Evolutionary conservation across 768 basidiomycete species (phyloP).

Genomic region (Macrolepiota dolichaula): DNA sequence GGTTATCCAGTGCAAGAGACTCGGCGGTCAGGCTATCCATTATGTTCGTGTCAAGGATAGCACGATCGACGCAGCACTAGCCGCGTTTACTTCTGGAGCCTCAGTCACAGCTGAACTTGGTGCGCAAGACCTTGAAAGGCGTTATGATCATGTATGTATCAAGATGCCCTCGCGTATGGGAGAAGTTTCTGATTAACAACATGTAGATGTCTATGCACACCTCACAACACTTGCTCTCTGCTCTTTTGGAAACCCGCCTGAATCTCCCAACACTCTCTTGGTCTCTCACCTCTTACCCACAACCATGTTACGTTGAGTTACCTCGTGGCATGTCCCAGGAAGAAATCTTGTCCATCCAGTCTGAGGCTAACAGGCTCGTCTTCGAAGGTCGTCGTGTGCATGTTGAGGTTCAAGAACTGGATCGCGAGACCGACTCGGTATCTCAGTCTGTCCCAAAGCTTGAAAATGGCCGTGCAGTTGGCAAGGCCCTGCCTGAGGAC

Average conservation of each 20-base stretch:
- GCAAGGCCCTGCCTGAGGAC: constrained; percentile 63
- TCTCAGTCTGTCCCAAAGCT: constrained; percentile 30
- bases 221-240: constrained; percentile 79
- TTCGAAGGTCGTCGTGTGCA: constrained; percentile 65
- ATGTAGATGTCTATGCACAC: constrained; percentile 80
- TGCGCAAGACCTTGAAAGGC: constrained; percentile 55
- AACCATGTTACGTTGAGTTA: constrained; percentile 75
- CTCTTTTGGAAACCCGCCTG: constrained; percentile 65
- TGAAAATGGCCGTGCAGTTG: constrained; percentile 47
- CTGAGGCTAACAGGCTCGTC: constrained; percentile 62
- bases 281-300: constrained; percentile 69
- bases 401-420: constrained; percentile 73
- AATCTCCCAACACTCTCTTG: constrained; percentile 73
- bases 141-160: constrained; percentile 68
- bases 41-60: constrained; percentile 48
- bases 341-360: constrained; percentile 61
- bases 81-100: constrained; percentile 48
- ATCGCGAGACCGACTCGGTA: constrained; percentile 19
- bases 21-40: constrained; percentile 74
- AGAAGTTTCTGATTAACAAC: neutral
- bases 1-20: constrained; percentile 64
- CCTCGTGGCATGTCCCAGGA: constrained; percentile 61
- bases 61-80: constrained; percentile 37
- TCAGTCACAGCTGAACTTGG: constrained; percentile 53
- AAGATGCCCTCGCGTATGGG: neutral